Base-by-base conservation (phyloP, 2,329 filamentous ascomycete species). In the Colletotrichum musicola region DNA sequence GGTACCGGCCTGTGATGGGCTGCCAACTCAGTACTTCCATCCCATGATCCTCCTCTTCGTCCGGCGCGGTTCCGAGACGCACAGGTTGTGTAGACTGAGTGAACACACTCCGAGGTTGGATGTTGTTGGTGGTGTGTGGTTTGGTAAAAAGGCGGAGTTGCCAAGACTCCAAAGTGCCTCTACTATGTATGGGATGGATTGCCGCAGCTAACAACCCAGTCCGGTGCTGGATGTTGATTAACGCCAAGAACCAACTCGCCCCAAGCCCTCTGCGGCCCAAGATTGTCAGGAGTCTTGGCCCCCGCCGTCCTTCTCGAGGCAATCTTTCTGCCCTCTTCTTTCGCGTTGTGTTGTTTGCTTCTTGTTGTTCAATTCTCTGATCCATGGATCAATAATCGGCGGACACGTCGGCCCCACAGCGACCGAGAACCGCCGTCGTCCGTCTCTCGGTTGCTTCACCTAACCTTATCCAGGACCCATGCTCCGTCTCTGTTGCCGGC, bases 211-310 rank as follows among this genome's bases (percentile, higher is more conserved):
- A 55, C 42, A 66, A 50, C 63, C 58, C 1, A n/a, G 63, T 62
- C 59, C 35, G 51, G 51, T 67, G 64, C 64, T 67, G 14, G 51
- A 67, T 44, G 59, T 67, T 67, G 18, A 67, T 67, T 67, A 56
- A 62, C 6, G 64, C 64, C 64, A 67, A 67, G 64, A 62, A 16
- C 30, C 20, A 49, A 51, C 50, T 57, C 58, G 25, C 56, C 42
- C 57, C 20, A 56, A 65, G 40, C 20, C 25, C 35, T 22, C 20
- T 44, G n/a, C 2, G 42, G 20, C 20, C n/a, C n/a, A 63, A 62
- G 7, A 62, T 66, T 62, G 14, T 27, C 42, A 63, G 64, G 64
- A 61, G 50, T 42, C 1, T 9, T 40, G 20, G 42, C 64, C 64
- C 58, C 58, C 58, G 35, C 44, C 64, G 40, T 20, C 30, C 14